Percentiles rank a stretch among this genome's conserved stretches.
These are phyloP conservation scores for Bondarzewia mesenterica DNA, from an alignment of 1,284 basidiomycete genomes.

Conservation along the genomic window DNA sequence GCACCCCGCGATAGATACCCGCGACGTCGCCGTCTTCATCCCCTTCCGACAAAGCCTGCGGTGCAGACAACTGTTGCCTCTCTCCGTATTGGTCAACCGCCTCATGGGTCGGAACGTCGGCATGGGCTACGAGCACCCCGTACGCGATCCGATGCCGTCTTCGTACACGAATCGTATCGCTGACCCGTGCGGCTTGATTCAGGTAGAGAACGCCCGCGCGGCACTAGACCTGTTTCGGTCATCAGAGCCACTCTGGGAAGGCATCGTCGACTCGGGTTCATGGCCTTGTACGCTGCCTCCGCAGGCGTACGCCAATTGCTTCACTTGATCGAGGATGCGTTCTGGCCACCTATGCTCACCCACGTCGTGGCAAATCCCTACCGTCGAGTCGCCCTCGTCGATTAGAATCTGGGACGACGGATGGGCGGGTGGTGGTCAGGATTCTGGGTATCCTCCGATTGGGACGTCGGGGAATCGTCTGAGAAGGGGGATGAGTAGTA, in stretches of 20 bases:
- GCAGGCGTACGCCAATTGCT: conserved; percentile 21
- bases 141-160: conserved; percentile 22
- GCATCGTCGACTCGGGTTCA: conserved; percentile 33
- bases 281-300: conserved; percentile 47
- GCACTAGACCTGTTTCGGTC: conserved; percentile 50
- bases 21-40: conserved; percentile 48
- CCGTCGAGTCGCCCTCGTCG: too few relatives aligned
- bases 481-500: too few relatives aligned
- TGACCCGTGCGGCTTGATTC: not conserved
- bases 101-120: conserved; percentile 47
- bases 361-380: too few relatives aligned
- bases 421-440: too few relatives aligned
- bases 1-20: conserved; percentile 45
- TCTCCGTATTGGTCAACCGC: conserved; percentile 36
- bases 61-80: conserved; percentile 28
- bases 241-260: conserved; percentile 42
- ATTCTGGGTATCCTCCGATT: too few relatives aligned
- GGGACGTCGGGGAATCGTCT: too few relatives aligned
- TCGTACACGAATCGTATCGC: conserved; percentile 2
- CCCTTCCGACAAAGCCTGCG: conserved; percentile 42
- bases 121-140: conserved; percentile 40
- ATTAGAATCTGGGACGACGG: too few relatives aligned
- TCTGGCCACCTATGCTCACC: too few relatives aligned
- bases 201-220: conserved; percentile 47
- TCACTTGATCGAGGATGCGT: too few relatives aligned